Conservation (phyloP, 345 rosid species). For the Reutealis trisperma region DNA sequence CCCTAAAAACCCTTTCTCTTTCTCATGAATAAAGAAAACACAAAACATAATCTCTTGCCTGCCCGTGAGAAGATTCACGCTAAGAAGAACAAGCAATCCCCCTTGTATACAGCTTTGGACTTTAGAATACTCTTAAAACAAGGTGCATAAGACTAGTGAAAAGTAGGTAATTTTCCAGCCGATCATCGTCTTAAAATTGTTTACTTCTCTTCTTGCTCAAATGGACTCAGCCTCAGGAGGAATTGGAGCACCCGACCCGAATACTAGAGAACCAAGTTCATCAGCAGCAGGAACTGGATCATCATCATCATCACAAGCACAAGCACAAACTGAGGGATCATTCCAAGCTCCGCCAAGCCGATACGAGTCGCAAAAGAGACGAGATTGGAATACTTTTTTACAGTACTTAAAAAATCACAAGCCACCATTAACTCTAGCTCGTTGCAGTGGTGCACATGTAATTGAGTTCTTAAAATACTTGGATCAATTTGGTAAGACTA, state of each 20-base stretch:
- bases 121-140: too few species aligned
- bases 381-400: slow-evolving; percentile 40
- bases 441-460: slow-evolving; percentile 42
- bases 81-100: background rate
- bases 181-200: background rate
- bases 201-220: background rate
- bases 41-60: background rate
- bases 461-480: slow-evolving; percentile 38
- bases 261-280: slow-evolving; percentile 10
- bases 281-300: background rate
- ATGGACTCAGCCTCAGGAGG: slow-evolving; percentile 27
- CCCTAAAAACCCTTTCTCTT: slow-evolving; percentile 7
- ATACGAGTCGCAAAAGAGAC: slow-evolving; percentile 38
- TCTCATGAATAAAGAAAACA: slow-evolving; percentile 20
- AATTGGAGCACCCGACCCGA: slow-evolving; percentile 5
- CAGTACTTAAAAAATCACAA: slow-evolving; percentile 36
- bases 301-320: background rate
- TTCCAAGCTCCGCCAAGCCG: slow-evolving; percentile 25
- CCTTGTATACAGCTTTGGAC: background rate
- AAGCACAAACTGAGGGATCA: slow-evolving; percentile 3
- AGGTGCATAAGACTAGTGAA: background rate
- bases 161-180: background rate
- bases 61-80: slow-evolving; percentile 14
- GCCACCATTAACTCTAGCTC: slow-evolving; percentile 32
- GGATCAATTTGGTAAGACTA: slow-evolving; percentile 41